Percentiles rank a stretch among this genome's conserved stretches.
These are phyloP conservation scores for Hypoxylon subgilvum DNA, from an alignment of 495 filamentous ascomycete genomes.

Conservation along the genomic window DNA sequence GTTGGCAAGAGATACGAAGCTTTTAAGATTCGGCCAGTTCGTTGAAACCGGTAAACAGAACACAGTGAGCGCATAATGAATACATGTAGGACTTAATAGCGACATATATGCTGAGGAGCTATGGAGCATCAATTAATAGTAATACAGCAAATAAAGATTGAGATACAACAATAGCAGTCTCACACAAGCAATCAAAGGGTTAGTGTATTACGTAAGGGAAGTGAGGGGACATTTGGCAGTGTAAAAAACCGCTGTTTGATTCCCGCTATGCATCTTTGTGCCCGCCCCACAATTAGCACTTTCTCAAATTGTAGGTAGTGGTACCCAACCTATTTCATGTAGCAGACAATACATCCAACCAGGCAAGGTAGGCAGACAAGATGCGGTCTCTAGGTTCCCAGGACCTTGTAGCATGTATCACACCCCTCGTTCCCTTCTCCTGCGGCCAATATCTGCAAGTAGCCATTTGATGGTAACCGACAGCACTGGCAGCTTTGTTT, in stretches of 20 bases:
- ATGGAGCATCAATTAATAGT: not conserved
- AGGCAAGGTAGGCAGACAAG: constrained; percentile 2
- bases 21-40: constrained; percentile 1
- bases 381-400: constrained; percentile 8
- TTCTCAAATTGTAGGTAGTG: no score
- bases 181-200: no score
- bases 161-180: no score
- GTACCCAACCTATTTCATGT: no score
- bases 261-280: no score
- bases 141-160: no score
- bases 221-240: no score
- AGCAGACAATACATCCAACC: no score
- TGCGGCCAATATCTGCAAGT: not conserved
- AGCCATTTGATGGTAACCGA: not conserved
- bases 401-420: not conserved
- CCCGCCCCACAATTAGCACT: no score
- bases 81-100: not conserved
- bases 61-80: not conserved
- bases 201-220: no score
- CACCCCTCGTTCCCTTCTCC: not conserved
- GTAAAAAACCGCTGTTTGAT: no score
- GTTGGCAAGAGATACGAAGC: constrained; percentile 45
- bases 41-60: no score
- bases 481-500: not conserved
- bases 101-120: not conserved